These are phyloP conservation scores for Gypsophila paniculata DNA, from an alignment of 179 eudicot species.

Conservation along the genomic window DNA sequence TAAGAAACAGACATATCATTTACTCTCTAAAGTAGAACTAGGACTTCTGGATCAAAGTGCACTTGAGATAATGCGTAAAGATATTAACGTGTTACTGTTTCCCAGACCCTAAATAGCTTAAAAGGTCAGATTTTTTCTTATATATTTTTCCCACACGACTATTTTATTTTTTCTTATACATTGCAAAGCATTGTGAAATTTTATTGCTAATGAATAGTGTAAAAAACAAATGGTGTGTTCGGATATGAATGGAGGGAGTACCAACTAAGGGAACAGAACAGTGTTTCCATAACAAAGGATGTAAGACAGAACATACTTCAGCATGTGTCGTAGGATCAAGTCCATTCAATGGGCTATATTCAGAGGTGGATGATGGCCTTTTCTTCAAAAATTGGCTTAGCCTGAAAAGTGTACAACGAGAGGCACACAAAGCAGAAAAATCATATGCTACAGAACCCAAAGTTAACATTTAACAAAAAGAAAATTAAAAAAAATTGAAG, in stretches of 20 bases:
- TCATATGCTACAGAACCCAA: neutral
- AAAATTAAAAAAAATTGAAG: neutral
- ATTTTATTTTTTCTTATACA: no score
- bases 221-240: no score
- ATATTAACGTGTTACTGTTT: neutral
- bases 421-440: conserved; percentile 11
- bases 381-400: conserved; percentile 60
- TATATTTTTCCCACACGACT: neutral
- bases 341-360: conserved; percentile 76
- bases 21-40: conserved; percentile 11
- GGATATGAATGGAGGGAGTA: no score
- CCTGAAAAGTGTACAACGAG: conserved; percentile 35
- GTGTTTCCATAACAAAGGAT: neutral
- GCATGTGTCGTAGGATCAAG: conserved; percentile 96
- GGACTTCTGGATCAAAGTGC: conserved; percentile 1
- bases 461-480: neutral
- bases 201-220: no score
- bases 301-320: conserved; percentile 50
- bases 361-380: conserved; percentile 80
- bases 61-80: neutral
- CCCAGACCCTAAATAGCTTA: neutral
- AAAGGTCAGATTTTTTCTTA: neutral
- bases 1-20: neutral
- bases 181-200: no score
- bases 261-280: no score